A percentile compares a stretch with the other conserved stretches of the same genome.
Conservation (phyloP, 768 basidiomycete species). For the Hygrophorus pudorinus region DNA sequence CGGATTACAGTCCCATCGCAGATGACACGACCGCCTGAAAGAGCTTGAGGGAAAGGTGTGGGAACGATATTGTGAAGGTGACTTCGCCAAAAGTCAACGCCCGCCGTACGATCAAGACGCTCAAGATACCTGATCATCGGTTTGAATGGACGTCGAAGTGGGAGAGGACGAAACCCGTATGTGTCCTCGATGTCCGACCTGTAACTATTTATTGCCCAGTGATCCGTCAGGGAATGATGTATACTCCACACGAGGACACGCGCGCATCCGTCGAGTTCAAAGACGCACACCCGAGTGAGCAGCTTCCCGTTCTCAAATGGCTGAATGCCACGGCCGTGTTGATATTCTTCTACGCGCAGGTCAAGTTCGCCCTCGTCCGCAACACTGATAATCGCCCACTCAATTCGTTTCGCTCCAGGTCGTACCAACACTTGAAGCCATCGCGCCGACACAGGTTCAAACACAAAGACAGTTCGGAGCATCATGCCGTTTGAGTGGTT, state of each 20-base stretch:
- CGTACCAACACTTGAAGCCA: neutral
- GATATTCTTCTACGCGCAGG: neutral
- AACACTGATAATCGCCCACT: neutral
- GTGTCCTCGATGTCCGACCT: neutral
- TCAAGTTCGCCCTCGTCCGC: conserved; percentile 1
- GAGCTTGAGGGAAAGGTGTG: neutral
- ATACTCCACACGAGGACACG: neutral
- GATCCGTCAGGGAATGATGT: conserved; percentile 1
- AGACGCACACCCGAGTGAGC: neutral
- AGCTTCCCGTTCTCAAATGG: neutral
- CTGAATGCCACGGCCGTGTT: neutral
- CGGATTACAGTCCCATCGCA: too few species aligned
- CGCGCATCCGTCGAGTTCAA: neutral
- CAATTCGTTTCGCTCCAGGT: neutral
- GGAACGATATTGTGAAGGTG: neutral
- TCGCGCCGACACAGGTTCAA: neutral
- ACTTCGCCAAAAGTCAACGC: neutral
- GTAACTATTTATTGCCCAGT: neutral
- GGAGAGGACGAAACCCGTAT: neutral
- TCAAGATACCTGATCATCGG: neutral
- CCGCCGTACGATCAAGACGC: neutral
- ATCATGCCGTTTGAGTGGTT: neutral
- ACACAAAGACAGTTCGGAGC: neutral
- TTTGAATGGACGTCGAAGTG: conserved; percentile 2
- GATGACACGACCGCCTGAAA: neutral